phyloP scores from a whole-genome alignment of 192 early-diverging fungal species.

The Geranomyces variabilis region DNA sequence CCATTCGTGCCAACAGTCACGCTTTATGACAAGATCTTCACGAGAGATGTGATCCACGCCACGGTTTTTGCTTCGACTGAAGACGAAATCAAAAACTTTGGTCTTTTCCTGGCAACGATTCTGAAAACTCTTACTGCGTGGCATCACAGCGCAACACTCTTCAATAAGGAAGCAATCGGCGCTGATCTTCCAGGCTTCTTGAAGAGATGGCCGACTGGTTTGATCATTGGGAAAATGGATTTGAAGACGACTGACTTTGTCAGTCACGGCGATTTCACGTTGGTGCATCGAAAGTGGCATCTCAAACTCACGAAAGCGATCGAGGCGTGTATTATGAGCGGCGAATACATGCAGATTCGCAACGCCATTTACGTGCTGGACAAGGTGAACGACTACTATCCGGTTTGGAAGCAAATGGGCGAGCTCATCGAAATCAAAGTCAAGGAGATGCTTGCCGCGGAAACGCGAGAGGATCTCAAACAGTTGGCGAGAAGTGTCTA shows the following conservation, averaged over 20 bases:
- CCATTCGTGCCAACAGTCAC: constrained; percentile 72
- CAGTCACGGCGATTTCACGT: constrained; percentile 63
- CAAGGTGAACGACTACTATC: constrained; percentile 64
- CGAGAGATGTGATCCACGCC: constrained; percentile 50
- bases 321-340: constrained; percentile 50
- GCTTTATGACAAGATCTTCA: constrained; percentile 66
- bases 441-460: constrained; percentile 54
- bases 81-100: constrained; percentile 72
- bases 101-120: constrained; percentile 66
- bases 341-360: constrained; percentile 72
- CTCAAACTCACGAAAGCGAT: constrained; percentile 47
- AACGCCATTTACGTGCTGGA: constrained; percentile 77
- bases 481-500: constrained; percentile 54
- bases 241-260: constrained; percentile 52
- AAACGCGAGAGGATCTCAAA: constrained; percentile 73
- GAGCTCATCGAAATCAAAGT: constrained; percentile 47
- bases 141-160: constrained; percentile 56
- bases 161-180: constrained; percentile 58
- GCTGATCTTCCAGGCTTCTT: constrained; percentile 70
- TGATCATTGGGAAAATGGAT: constrained; percentile 34
- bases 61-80: constrained; percentile 67
- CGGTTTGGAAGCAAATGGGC: constrained; percentile 62
- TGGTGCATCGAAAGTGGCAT: constrained; percentile 77
- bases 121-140: constrained; percentile 61
- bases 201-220: constrained; percentile 59